phyloP scores from a whole-genome alignment of 192 early-diverging fungal species.

The Dispira parvispora region DNA sequence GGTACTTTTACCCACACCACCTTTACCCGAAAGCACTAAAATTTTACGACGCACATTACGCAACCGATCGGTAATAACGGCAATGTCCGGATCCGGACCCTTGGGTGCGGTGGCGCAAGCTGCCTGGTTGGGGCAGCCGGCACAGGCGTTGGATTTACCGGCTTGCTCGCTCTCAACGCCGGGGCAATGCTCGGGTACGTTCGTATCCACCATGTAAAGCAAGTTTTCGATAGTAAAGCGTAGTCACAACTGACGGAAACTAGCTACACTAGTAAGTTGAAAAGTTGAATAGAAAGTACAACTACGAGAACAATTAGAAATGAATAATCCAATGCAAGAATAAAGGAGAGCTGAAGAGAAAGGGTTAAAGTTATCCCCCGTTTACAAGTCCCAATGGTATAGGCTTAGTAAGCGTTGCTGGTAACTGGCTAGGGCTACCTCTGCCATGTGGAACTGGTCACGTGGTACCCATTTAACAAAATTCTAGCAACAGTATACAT shows the following conservation, averaged over 20 bases:
- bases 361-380: too few relatives aligned
- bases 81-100: conserved; percentile 66
- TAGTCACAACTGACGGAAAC: background rate
- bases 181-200: conserved; percentile 15
- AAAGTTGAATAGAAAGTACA: conserved; percentile 7
- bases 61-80: conserved; percentile 45
- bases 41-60: conserved; percentile 59
- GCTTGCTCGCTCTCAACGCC: conserved; percentile 54
- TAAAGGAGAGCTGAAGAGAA: background rate
- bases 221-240: background rate
- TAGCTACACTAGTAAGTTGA: background rate
- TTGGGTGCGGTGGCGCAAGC: conserved; percentile 56
- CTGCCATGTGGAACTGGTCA: too few relatives aligned
- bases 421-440: too few relatives aligned
- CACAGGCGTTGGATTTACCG: conserved; percentile 56
- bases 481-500: too few relatives aligned
- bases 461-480: too few relatives aligned
- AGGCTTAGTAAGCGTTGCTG: too few relatives aligned
- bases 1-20: conserved; percentile 92
- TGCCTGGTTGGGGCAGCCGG: conserved; percentile 65
- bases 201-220: background rate
- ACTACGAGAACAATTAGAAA: background rate
- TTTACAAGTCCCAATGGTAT: too few relatives aligned
- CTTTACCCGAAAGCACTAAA: conserved; percentile 90
- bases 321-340: background rate